These are phyloP conservation scores for Pluteus cervinus DNA, from an alignment of 768 basidiomycete species.

Conservation along the genomic window DNA sequence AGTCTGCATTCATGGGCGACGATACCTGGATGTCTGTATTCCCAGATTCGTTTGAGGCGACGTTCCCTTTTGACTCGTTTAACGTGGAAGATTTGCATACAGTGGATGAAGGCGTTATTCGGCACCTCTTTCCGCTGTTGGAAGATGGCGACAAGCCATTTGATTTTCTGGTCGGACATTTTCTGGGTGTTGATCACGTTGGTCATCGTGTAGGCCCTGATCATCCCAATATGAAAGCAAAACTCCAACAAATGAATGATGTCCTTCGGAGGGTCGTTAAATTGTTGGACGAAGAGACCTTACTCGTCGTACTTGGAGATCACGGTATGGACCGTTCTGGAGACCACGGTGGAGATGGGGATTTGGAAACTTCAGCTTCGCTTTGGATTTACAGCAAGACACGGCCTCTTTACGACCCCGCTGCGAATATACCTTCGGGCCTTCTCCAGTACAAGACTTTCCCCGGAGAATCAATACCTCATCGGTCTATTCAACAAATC, in stretches of 20 bases:
- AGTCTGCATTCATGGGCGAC: constrained; percentile 91
- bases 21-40: constrained; percentile 96
- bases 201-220: constrained; percentile 93
- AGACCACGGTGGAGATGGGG: constrained; percentile 92
- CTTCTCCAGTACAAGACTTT: constrained; percentile 53
- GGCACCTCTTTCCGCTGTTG: constrained; percentile 78
- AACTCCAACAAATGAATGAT: constrained; percentile 83
- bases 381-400: constrained; percentile 93
- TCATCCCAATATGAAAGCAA: constrained; percentile 78
- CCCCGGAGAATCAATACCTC: constrained; percentile 46
- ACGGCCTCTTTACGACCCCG: constrained; percentile 33
- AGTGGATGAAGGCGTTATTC: constrained; percentile 87
- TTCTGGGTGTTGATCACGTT: constrained; percentile 94
- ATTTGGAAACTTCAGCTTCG: constrained; percentile 77
- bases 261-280: constrained; percentile 72
- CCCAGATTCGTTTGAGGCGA: constrained; percentile 73
- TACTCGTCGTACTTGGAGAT: constrained; percentile 89
- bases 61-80: constrained; percentile 91
- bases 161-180: constrained; percentile 88
- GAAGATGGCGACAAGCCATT: constrained; percentile 48
- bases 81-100: constrained; percentile 98
- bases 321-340: constrained; percentile 96
- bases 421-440: constrained; percentile 34
- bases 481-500: constrained; percentile 83
- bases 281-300: constrained; percentile 75